Percentiles rank a stretch among this genome's conserved stretches.
Conservation (phyloP, 352 stramenopile genomes). For the Phytophthora cryptogea region DNA sequence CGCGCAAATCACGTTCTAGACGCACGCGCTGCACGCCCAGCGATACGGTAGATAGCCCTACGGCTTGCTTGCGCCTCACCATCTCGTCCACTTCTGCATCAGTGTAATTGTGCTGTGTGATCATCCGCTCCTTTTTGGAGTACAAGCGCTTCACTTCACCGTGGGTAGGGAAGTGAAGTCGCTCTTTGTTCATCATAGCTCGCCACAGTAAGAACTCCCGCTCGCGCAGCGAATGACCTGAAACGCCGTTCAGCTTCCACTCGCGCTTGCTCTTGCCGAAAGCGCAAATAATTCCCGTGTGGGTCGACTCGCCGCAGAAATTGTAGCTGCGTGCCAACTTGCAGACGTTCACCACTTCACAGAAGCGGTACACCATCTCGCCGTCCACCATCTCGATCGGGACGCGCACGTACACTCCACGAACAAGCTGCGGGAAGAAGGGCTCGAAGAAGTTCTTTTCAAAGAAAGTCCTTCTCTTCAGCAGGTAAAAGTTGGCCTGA, state of each 20-base stretch:
- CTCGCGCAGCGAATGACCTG: constrained; percentile 72
- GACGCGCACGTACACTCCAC: constrained; percentile 74
- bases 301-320: constrained; percentile 76
- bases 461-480: constrained; percentile 76
- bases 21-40: constrained; percentile 79
- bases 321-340: constrained; percentile 63
- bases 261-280: constrained; percentile 81
- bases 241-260: constrained; percentile 78
- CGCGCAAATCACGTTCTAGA: constrained; percentile 76
- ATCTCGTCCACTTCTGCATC: constrained; percentile 82
- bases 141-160: constrained; percentile 69
- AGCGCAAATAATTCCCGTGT: constrained; percentile 69
- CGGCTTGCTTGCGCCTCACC: constrained; percentile 74
- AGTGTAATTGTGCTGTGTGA: constrained; percentile 79
- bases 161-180: constrained; percentile 73
- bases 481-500: constrained; percentile 80
- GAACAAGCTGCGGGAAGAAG: constrained; percentile 81
- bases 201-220: constrained; percentile 85
- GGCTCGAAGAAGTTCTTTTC: constrained; percentile 90
- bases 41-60: constrained; percentile 65
- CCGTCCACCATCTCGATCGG: constrained; percentile 73
- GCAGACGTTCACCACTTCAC: constrained; percentile 70
- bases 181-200: constrained; percentile 80
- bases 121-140: constrained; percentile 64
- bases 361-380: constrained; percentile 87